Evolutionary conservation across 148 eudicot species (phyloP).

Genomic region (Rhododendron mucronatum): DNA sequence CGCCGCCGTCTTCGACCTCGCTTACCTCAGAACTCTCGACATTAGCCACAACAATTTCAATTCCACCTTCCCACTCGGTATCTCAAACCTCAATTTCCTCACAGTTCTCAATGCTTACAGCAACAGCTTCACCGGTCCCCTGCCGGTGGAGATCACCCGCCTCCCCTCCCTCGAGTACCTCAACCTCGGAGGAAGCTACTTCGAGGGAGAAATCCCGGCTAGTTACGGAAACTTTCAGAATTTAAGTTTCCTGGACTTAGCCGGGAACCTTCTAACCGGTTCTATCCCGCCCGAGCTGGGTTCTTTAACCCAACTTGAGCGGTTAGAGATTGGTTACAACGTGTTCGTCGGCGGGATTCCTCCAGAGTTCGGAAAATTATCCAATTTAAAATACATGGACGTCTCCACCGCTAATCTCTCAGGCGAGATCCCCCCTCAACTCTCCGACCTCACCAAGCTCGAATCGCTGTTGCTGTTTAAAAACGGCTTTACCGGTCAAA

Average conservation of each 20-base stretch:
- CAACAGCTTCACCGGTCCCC: constrained; percentile 67
- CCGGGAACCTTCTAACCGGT: constrained; percentile 65
- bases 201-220: constrained; percentile 60
- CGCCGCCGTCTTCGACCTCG: constrained; percentile 42
- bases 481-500: constrained; percentile 49
- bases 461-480: constrained; percentile 47
- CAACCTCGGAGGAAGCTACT: constrained; percentile 90
- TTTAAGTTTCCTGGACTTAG: constrained; percentile 46
- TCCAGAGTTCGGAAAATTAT: constrained; percentile 33
- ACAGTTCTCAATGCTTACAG: constrained; percentile 55
- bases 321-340: constrained; percentile 75
- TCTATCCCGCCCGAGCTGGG: constrained; percentile 56
- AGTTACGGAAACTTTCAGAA: constrained; percentile 45
- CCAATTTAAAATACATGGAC: constrained; percentile 56
- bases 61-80: constrained; percentile 59
- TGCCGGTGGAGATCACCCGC: constrained; percentile 49
- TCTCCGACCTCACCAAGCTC: constrained; percentile 49
- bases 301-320: constrained; percentile 32
- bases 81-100: constrained; percentile 51
- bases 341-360: constrained; percentile 45
- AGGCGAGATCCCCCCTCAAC: constrained; percentile 49
- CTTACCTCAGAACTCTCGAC: constrained; percentile 55
- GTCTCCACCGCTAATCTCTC: constrained; percentile 54
- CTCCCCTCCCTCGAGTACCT: constrained; percentile 46
- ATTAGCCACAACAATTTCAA: constrained; percentile 63